Base-by-base conservation (phyloP, 352 stramenopile genomes). In the Globisporangium uncinulatum region DNA sequence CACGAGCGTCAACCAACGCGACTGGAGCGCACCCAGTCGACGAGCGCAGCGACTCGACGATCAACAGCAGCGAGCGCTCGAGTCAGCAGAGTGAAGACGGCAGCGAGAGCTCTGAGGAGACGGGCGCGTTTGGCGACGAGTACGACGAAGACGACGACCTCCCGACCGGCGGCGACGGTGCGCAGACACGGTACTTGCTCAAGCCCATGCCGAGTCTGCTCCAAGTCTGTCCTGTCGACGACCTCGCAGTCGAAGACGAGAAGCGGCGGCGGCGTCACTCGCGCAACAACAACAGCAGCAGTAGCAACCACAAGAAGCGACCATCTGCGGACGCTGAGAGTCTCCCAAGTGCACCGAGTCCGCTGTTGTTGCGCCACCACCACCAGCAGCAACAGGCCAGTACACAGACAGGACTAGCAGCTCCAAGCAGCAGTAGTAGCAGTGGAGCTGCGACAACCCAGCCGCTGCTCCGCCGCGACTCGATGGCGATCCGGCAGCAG, bases 401-500 rank as follows among this genome's bases (percentile, higher is more conserved):
- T n/a, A 58, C 56, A 51, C 44, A 9, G 37, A 55, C 42, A 73
- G 20, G 3, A 7, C 50, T 29, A 57, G 39, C 21, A 39, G 51
- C 59, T 51, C 36, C 5, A 41, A 59, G 31, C 56, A 9, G 29
- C 24, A 19, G 6, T 47, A 17, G 14, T 32, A 43, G n/a, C 20
- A 21, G 8, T 44, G 31, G 21, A 37, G 14, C 6, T 41, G 3
- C 19, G 41, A 2, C 8, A 15, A 15, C 37, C 9, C 20, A 54
- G 17, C 49, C 54, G 39, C 65, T 76, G 47, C 67, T 89, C 32
- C 82, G 83, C 44, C 86, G 86, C 55, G 86, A 95, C 65, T 88
- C 78, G 20, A 87, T 87, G 60, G 80, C 82, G 4, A 91, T 95
- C 52, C 81, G 86, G 42, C 78, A 88, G 62, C 78, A 93, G 62